These are phyloP conservation scores for Ampelomyces quisqualis DNA, from an alignment of 2,329 filamentous ascomycete species.

Conservation along the genomic window DNA sequence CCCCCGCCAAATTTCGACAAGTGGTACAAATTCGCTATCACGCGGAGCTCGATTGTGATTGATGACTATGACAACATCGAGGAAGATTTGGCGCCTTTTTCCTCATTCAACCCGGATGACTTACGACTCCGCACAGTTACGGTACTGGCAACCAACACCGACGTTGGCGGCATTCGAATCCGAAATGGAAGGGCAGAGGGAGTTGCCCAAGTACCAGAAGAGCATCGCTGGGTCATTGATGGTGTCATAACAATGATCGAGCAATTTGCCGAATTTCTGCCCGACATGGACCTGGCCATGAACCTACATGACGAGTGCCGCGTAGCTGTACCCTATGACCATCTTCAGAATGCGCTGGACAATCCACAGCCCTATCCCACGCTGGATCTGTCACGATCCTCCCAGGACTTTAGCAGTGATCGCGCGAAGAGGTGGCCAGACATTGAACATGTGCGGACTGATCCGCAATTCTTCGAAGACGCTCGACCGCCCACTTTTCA, in stretches of 20 bases:
- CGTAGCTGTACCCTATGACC: constrained; percentile 54
- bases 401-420: constrained; percentile 41
- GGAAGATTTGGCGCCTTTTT: constrained; percentile 58
- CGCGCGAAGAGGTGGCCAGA: constrained; percentile 44
- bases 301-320: constrained; percentile 63
- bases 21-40: constrained; percentile 60
- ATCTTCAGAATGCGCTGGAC: constrained; percentile 28
- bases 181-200: constrained; percentile 52
- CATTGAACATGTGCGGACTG: constrained; percentile 25
- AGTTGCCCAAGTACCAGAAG: constrained; percentile 50
- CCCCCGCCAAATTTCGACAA: constrained; percentile 62
- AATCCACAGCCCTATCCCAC: constrained; percentile 27
- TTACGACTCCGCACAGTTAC: constrained; percentile 56
- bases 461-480: constrained; percentile 34
- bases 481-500: constrained; percentile 44
- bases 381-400: constrained; percentile 22
- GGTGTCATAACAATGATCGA: constrained; percentile 56
- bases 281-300: constrained; percentile 64
- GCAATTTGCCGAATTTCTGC: constrained; percentile 53
- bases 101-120: constrained; percentile 52
- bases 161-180: constrained; percentile 58
- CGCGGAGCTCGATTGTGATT: constrained; percentile 54
- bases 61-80: constrained; percentile 64
- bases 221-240: constrained; percentile 61
- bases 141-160: constrained; percentile 56